A percentile compares a stretch with the other conserved stretches of the same genome.
Evolutionary conservation across 1,284 basidiomycete genomes (phyloP).

Genomic region (Porodaedalea pini): DNA sequence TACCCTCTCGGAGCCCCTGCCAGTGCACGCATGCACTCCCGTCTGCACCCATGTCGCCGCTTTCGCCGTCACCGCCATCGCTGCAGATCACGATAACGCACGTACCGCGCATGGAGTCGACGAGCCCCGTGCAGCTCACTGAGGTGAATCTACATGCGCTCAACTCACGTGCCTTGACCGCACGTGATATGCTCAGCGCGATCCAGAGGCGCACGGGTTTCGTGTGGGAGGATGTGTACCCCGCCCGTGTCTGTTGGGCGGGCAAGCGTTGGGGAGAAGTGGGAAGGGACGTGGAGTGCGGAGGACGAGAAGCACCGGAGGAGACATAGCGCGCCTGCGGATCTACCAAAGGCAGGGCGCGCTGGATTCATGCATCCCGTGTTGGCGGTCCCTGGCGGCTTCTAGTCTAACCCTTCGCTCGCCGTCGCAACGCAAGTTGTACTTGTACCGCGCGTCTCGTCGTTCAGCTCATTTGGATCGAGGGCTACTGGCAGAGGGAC

Average conservation of each 20-base stretch:
- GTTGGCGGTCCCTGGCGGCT: constrained; percentile 37
- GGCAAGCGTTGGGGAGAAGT: not conserved
- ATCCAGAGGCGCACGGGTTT: constrained; percentile 51
- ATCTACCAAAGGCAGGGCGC: constrained; percentile 33
- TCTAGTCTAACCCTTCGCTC: constrained; percentile 27
- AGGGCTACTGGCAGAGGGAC: constrained; percentile 2
- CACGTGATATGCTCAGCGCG: constrained; percentile 60
- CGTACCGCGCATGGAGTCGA: constrained; percentile 43
- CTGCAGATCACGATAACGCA: constrained; percentile 49
- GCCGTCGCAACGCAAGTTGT: too few species aligned
- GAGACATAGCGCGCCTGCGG: constrained; percentile 39
- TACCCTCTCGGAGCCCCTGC: constrained; percentile 26
- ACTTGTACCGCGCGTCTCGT: not conserved
- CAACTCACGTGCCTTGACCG: constrained; percentile 50
- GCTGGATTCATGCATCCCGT: constrained; percentile 36
- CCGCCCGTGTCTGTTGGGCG: constrained; percentile 15
- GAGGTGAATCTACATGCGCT: constrained; percentile 51
- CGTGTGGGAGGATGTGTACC: not conserved
- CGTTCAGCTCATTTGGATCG: not conserved
- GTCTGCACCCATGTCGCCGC: constrained; percentile 20
- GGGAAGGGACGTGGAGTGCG: constrained; percentile 10
- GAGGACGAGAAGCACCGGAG: constrained; percentile 34
- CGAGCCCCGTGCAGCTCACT: constrained; percentile 46
- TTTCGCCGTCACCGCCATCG: constrained; percentile 36
- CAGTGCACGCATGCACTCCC: constrained; percentile 24